Evolutionary conservation across 1,284 basidiomycete genomes (phyloP), one percentile per base, ranked within the genome.

Genomic region (Pseudozyma sp.): DNA sequence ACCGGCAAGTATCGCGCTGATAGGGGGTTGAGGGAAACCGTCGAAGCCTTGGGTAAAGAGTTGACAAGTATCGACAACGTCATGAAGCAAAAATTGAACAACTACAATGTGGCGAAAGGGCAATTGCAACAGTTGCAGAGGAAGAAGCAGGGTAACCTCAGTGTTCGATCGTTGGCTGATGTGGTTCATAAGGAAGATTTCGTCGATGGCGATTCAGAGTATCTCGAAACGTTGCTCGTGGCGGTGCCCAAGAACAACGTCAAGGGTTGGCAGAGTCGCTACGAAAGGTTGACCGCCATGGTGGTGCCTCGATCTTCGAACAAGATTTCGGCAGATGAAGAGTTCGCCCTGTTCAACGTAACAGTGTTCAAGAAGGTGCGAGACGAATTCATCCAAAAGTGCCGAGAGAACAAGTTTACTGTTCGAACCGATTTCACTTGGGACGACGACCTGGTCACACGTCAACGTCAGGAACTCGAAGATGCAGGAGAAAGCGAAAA

Each of bases 111-210:
- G 19, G 93, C 95, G 57, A 99, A 99, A 86, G 94, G 95, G 0
- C 91, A 93, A 49, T 87, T 99, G 64, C 90, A 91, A n/a, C 92
- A 94, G 83, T 90, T 98, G 88, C 94, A 97, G 85, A 90, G 96
- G 74, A 97, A 95, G 89, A 93, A 93, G 88, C 91, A 90, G 93
- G 97, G 97, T 3, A 98, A 98, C 85, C 89, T 99, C 34, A 95
- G 95, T 39, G 91, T 94, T 45, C 89, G 92, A 57, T 93, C 93
- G 9, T 87, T 99, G 25, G 90, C 90, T 16, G 95, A 97, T 59
- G 87, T 99, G 16, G 93, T 99, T 18, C 90, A 90, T 52, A 90
- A 91, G 75, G 91, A 93, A 16, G 90, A 98, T 83, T 90, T 94
- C 84, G 88, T 97, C 53, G 88, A 89, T 61, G 52, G 59, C 4